A percentile compares a stretch with the other conserved stretches of the same genome.
These are phyloP conservation scores for Polyporus arcularius DNA, from an alignment of 768 basidiomycete genomes.

Conservation along the genomic window DNA sequence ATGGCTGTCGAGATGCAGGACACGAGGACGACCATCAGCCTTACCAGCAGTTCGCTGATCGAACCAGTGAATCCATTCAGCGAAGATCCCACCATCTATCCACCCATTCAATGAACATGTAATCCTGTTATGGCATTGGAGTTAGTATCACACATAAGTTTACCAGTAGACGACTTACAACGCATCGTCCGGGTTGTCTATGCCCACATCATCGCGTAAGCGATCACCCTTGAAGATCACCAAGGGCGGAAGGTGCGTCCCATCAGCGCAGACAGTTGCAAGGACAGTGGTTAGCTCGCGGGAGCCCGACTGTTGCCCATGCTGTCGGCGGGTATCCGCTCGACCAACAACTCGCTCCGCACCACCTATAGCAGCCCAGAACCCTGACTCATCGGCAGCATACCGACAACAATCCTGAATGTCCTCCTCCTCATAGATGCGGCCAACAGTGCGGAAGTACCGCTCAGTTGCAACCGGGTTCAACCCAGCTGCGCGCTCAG, in stretches of 20 bases:
- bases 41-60: constrained; percentile 40
- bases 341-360: background rate
- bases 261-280: background rate
- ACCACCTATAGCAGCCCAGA: too few species aligned
- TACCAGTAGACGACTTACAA: constrained; percentile 29
- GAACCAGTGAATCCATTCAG: constrained; percentile 42
- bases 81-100: constrained; percentile 39
- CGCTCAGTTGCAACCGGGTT: too few species aligned
- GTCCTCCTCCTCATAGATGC: too few species aligned
- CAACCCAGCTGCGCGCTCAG: too few species aligned
- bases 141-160: too few species aligned
- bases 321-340: background rate
- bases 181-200: constrained; percentile 43
- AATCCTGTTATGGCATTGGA: constrained; percentile 5
- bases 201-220: constrained; percentile 38
- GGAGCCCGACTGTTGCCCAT: background rate
- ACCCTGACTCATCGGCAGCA: background rate
- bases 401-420: too few species aligned
- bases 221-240: constrained; percentile 43
- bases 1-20: background rate
- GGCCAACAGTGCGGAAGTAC: too few species aligned
- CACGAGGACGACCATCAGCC: constrained; percentile 24
- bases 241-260: background rate
- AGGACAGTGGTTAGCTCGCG: background rate
- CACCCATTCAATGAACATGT: constrained; percentile 33